Evolutionary conservation across 2,329 filamentous ascomycete species (phyloP), one percentile per base, ranked within the genome.

Genomic region (Domatiomyces globalis): DNA sequence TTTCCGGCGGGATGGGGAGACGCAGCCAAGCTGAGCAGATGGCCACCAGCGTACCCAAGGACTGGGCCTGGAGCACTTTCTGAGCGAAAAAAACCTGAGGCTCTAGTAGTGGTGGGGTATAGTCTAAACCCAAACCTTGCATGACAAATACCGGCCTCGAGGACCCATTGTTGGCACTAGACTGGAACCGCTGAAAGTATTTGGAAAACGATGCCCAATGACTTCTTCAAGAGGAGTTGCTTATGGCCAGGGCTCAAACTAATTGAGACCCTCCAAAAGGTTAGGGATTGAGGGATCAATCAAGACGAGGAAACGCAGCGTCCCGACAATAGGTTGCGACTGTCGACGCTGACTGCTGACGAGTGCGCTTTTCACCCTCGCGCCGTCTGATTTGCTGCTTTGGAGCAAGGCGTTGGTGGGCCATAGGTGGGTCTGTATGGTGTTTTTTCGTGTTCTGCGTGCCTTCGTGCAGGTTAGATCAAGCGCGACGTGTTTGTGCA

Each of bases 41-140:
- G 22, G 75, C 75, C 22, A 68, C 67, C 54, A 79, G 75, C 61
- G 70, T 78, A 51, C 76, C 76, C 49, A 71, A 72, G 49, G 75
- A 76, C 60, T 80, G 77, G 76, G 76, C 76, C 62, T 80, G 77
- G 77, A 79, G 76, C 66, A 80, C 77, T 33, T 80, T 80, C 61
- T 80, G 66, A 69, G 39, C 36, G 29, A 25, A 6, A 25, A 25
- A 25, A 6, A 6, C 22, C 6, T 6, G 22, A 6, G n/a, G 3
- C 22, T 25, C 22, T 25, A 6, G 3, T 25, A 6, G 22, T 25
- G 22, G 22, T n/a, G 29, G 29, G 29, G 2, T 33, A 33, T 7
- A 5, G 33, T 10, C 33, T 2, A 39, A 39, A 12, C 10, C 10
- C 33, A 10, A 15, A 15, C 10, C 10, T 39, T 39, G 33, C 10